phyloP scores from a whole-genome alignment of 2,329 filamentous ascomycete species.

The Trichoderma oligosporum region DNA sequence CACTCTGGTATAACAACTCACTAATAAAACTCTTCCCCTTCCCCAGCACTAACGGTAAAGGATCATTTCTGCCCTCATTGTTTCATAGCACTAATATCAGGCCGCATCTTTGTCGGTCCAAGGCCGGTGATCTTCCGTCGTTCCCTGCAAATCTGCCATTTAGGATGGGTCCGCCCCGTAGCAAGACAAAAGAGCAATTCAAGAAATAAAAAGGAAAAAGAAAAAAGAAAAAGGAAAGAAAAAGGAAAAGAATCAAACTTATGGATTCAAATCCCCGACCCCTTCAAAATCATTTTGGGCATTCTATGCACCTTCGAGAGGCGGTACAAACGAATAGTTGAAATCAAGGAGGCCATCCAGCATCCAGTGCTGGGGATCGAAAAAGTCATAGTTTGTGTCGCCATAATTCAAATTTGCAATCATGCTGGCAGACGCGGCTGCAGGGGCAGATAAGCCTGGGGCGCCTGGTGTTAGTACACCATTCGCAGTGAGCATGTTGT shows the following conservation, averaged over 20 bases:
- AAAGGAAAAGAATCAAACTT: constrained; percentile 10
- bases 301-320: constrained; percentile 50
- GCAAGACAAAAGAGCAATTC: neutral
- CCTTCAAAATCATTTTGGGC: neutral
- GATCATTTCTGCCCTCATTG: neutral
- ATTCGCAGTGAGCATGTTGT: constrained; percentile 45
- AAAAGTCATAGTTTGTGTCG: constrained; percentile 76
- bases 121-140: constrained; percentile 7
- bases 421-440: constrained; percentile 42
- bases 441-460: constrained; percentile 41
- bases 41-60: neutral
- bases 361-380: constrained; percentile 92
- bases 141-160: constrained; percentile 14
- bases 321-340: constrained; percentile 61
- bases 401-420: constrained; percentile 55
- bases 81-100: constrained; percentile 1
- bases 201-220: constrained; percentile 4
- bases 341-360: constrained; percentile 81
- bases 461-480: constrained; percentile 52
- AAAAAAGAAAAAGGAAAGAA: constrained; percentile 15
- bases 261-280: constrained; percentile 4
- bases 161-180: constrained; percentile 6
- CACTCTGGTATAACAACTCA: constrained; percentile 21
- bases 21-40: neutral
- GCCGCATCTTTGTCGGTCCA: neutral